Evolutionary conservation across 805 yeast genomes (phyloP), one percentile per base, ranked within the genome.

Genomic region (Saccharomycopsis amapae): DNA sequence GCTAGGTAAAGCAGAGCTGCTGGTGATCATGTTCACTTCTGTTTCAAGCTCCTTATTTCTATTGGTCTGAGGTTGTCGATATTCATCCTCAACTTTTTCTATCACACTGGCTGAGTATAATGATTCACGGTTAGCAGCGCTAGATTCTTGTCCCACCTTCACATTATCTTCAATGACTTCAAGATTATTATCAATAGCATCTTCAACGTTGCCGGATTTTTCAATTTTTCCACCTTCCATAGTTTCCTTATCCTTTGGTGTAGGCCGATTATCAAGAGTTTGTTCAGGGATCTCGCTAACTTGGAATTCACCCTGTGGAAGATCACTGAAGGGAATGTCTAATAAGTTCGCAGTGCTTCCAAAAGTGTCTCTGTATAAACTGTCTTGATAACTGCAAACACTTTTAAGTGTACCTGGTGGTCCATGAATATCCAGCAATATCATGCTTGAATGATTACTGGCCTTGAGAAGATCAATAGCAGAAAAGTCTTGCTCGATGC

Each of bases 31-130:
- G n/a, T n/a, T n/a, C n/a, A n/a, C n/a, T n/a, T n/a, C n/a, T n/a
- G n/a, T n/a, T n/a, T n/a, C n/a, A n/a, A n/a, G n/a, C n/a, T n/a
- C n/a, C n/a, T n/a, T n/a, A n/a, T n/a, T n/a, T n/a, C n/a, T n/a
- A n/a, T n/a, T n/a, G n/a, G n/a, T n/a, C n/a, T n/a, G n/a, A n/a
- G n/a, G n/a, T n/a, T n/a, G n/a, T n/a, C n/a, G n/a, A n/a, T n/a
- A n/a, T n/a, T n/a, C n/a, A n/a, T n/a, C n/a, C n/a, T n/a, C n/a
- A n/a, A n/a, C n/a, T n/a, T 35, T 35, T 15, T 38, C 41, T 15
- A 13, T 23, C 15, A 38, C 41, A 24, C 41, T 38, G 5, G 41
- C 41, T 10, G 39, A 36, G 7, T n/a, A 7, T 28, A 28, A 13
- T 28, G 32, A 28, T 15, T 13, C 32, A 28, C n/a, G n/a, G n/a